Evolutionary conservation across 352 stramenopile genomes (phyloP), one percentile per base, ranked within the genome.

Genomic region (Pythium aquatile): DNA sequence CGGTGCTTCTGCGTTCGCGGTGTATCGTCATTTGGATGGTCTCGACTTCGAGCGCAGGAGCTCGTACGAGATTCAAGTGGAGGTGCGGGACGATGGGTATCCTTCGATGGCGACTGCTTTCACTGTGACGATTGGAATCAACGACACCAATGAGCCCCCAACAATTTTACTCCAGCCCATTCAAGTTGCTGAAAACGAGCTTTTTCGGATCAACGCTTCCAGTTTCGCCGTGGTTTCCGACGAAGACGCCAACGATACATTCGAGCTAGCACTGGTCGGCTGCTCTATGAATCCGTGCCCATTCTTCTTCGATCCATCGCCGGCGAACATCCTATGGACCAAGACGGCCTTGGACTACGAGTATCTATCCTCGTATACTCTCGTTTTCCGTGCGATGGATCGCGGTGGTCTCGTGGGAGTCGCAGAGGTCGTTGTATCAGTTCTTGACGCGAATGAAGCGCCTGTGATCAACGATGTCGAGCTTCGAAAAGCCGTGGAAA

Each of bases 401-500:
- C 61, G 67, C 6, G 57, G 57, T 26, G 51, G 61, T 7, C 58
- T 74, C 5, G 29, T 56, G 0, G 16, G 52, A 1, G 51, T 20
- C 0, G 59, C 48, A 16, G 44, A 42, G 11, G 16, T 69, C 7
- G 40, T 42, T 9, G 57, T 73, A 8, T 46, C 47, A 0, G 66
- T 76, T 33, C 2, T 67, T 7, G 69, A 76, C 33, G 29, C 71
- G 26, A 76, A 73, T 33, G 69, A 76, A 28, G 47, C 69, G 2
- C 69, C 79, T 2, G 32, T 80, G 6, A 76, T 86, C 30, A 16
- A 64, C 11, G 65, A 69, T 44, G 33, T 33, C 0, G 28, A 35
- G 7, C 37, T 33, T 9, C 63, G 81, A 30, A 24, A 61, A 14
- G 14, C 83, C 20, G 56, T 46, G 17, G 77, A 86, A 61, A 86